These are phyloP conservation scores for Solanum chaucha DNA, from an alignment of 257 asterid genomes.

Conservation along the genomic window DNA sequence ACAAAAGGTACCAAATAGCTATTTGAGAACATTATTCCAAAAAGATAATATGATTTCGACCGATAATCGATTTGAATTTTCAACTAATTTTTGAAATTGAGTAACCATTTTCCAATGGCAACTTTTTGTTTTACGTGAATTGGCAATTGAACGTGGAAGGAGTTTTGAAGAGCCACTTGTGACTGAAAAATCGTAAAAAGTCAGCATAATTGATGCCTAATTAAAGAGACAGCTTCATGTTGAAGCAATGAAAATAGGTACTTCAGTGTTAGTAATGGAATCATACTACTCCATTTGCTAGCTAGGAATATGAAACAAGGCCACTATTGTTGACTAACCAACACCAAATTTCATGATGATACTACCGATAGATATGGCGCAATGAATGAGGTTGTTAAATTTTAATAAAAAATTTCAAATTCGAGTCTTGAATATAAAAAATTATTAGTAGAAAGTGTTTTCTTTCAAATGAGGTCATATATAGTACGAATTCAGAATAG, in stretches of 20 bases:
- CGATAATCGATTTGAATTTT: background rate
- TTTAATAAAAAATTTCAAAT: rapidly evolving
- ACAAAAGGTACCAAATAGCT: background rate
- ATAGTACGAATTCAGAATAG: too few species aligned
- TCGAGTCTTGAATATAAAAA: too few species aligned
- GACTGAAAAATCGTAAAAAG: background rate
- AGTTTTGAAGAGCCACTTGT: background rate
- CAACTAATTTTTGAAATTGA: background rate
- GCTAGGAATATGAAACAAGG: background rate
- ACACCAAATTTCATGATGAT: background rate
- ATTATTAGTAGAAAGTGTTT: rapidly evolving
- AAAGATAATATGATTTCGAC: background rate
- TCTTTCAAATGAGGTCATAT: too few species aligned
- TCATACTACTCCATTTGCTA: background rate
- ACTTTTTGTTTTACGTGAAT: background rate
- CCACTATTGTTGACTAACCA: background rate
- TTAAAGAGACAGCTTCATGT: background rate
- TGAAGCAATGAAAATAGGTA: background rate
- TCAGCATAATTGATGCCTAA: background rate
- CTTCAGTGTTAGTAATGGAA: background rate
- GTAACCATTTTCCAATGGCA: background rate
- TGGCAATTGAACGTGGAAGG: background rate
- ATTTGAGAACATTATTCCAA: background rate
- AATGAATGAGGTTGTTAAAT: rapidly evolving
- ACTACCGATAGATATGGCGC: rapidly evolving